Evolutionary conservation across 495 filamentous ascomycete species (phyloP), one percentile per base, ranked within the genome.

Genomic region (Hypomontagnella submonticulosa): DNA sequence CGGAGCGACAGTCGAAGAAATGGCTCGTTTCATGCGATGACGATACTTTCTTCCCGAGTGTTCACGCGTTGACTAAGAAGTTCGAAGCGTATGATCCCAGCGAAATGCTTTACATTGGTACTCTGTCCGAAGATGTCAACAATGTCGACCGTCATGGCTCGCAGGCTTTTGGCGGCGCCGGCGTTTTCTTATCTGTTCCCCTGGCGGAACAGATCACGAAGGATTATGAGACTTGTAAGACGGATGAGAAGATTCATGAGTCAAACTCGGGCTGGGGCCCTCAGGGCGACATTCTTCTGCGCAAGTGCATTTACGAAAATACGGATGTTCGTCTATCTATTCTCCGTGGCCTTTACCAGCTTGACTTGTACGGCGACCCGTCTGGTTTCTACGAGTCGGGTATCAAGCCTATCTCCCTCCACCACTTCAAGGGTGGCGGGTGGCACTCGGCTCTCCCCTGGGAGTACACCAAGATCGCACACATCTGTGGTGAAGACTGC

Each of bases 11-110:
- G 74, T 60, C 82, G 79, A 84, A 76, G 65, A 83, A 86, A 65
- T 92, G 87, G 88, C 80, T 90, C 18, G 84, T 85, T 53, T 83
- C 89, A 42, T 87, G 88, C 53, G 89, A 91, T 60, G 89, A 92
- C 67, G 89, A 92, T 68, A 92, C 89, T 15, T 91, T 90, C 72
- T 89, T 90, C 75, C 82, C 87, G 7, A 89, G 87, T 34, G 79
- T 90, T 13, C 84, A 84, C 30, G 78, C 85, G 10, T 77, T 91
- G 34, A 80, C 82, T 13, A 80, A 86, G 33, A 66, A 70, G 40
- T 73, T 82, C 19, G 71, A 71, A 15, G 57, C 72, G 0, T 89
- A 87, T 57, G 85, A 90, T 64, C 72, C 82, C 42, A 75, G 62
- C 34, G 79, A 83, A 69, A 81, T 84, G 67, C 79, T 87, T 66